Evolutionary conservation across 1,139 yeast species (phyloP).

Genomic region (Kodamaea fungicola): DNA sequence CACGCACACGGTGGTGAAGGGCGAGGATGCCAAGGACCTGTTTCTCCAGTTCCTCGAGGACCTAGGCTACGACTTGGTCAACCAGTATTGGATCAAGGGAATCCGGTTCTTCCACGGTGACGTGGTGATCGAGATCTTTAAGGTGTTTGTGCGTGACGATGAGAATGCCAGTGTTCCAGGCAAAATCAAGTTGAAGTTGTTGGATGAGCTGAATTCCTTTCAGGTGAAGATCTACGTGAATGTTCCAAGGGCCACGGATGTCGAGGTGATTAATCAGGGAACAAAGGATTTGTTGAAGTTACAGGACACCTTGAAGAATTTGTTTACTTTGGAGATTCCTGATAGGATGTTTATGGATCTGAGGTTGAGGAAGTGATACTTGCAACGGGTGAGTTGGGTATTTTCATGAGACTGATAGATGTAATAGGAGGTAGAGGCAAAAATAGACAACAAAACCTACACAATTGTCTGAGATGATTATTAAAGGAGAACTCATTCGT

Average conservation of each 20-base stretch:
- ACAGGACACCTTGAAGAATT: conserved; percentile 63
- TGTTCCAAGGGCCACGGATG: conserved; percentile 69
- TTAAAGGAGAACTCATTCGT: too few species aligned
- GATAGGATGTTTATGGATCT: conserved; percentile 82
- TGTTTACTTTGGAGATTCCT: conserved; percentile 67
- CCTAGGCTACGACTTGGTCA: conserved; percentile 67
- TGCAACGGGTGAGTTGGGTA: too few species aligned
- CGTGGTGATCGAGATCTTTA: conserved; percentile 57
- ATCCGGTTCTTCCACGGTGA: conserved; percentile 62
- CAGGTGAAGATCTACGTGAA: conserved; percentile 67
- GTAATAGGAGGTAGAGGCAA: too few species aligned
- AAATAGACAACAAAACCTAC: too few species aligned
- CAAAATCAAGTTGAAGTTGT: conserved; percentile 36
- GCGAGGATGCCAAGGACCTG: conserved; percentile 24
- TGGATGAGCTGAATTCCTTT: conserved; percentile 56
- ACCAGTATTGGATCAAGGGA: conserved; percentile 68
- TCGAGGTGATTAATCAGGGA: conserved; percentile 66
- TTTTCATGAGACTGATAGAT: too few species aligned
- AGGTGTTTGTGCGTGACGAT: conserved; percentile 45
- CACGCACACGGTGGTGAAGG: conserved; percentile 30
- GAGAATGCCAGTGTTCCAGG: conserved; percentile 17
- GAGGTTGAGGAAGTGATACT: conserved; percentile 37
- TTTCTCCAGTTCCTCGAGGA: conserved; percentile 53
- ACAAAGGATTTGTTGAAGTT: conserved; percentile 58
- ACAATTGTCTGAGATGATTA: too few species aligned